Base-by-base conservation (phyloP, 148 eudicot species). In the Vaccinium myrtillus region DNA sequence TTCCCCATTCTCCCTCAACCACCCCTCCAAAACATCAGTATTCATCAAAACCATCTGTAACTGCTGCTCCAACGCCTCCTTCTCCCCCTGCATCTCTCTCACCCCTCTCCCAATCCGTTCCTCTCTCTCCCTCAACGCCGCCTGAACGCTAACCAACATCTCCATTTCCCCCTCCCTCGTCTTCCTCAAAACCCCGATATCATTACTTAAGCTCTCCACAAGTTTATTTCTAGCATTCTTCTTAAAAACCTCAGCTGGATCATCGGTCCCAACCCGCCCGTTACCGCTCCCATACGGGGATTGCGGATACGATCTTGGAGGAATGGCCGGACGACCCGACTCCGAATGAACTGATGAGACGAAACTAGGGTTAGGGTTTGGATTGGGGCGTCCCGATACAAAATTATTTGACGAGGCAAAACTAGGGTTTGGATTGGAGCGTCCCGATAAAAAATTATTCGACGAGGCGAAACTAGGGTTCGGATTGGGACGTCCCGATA, bases 1-100 rank as follows among this genome's bases (percentile, higher is more conserved):
- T 93, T 39, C 86, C 91, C 92, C 91, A 61, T 96, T 96, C 82
- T 93, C 98, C 83, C 91, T 94, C 88, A 95, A 84, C 98, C 99
- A 95, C 15, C 89, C 93, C 65, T 97, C 98, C 89, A 94, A 58
- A 55, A 94, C 89, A 86, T 97, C 99, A 0, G 92, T 80, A 82
- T 95, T 95, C 89, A 88, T 95, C 91, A 91, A 90, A 80, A 97
- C 91, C 93, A 93, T 87, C 87, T 97, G 99, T 69, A 97, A 86
- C 59, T 95, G 94, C 85, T 93, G 94, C 88, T 97, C 99, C 77
- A 97, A 67, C 18, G 84, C 94, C 55, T 97, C 99, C 85, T 93
- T 97, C 81, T 97, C 98, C 23, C 89, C 98, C 71, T 79, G 87
- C 99, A 95, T 94, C 88, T 92, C 95, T 84, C 86, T 91, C 83